A percentile compares a stretch with the other conserved stretches of the same genome.
phyloP scores from a whole-genome alignment of 108 stramenopile species.

The Skeletonema potamos region DNA sequence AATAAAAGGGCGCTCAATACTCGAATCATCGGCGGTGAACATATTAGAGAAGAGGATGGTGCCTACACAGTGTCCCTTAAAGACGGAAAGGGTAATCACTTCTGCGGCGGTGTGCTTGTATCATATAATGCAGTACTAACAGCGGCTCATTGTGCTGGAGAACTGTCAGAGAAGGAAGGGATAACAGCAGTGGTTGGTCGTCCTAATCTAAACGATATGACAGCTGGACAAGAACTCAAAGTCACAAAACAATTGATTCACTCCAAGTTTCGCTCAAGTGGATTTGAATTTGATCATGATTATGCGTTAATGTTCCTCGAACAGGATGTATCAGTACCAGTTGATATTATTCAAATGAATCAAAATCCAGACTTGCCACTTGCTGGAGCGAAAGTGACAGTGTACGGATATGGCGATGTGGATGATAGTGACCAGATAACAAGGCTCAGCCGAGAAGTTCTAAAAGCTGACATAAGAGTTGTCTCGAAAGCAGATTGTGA shows the following conservation, averaged over 20 bases:
- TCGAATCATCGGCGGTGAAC: not conserved
- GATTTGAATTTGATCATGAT: conserved; percentile 13
- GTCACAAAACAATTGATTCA: conserved; percentile 8
- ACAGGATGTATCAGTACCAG: not conserved
- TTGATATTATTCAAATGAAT: conserved; percentile 3
- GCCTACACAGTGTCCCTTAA: not conserved
- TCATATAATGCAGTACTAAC: conserved; percentile 10
- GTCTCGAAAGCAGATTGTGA: not conserved
- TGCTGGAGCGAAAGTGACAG: not conserved
- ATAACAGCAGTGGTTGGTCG: conserved; percentile 10
- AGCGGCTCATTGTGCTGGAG: conserved; percentile 12
- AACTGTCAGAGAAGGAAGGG: not conserved
- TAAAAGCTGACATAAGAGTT: not conserved
- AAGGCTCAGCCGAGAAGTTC: not conserved
- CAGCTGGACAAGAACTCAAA: conserved; percentile 9
- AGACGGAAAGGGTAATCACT: conserved; percentile 6
- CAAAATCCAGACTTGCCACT: not conserved
- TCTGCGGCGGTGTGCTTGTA: conserved; percentile 15
- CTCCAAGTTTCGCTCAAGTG: not conserved
- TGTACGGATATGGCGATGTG: conserved; percentile 23
- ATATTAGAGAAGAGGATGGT: not conserved
- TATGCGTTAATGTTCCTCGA: conserved; percentile 18
- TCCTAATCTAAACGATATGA: not conserved
- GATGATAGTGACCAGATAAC: not conserved
- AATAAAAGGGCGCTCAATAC: not conserved